These are phyloP conservation scores for Dalbergia cochinchinensis DNA, from an alignment of 306 rosid species.

Conservation along the genomic window DNA sequence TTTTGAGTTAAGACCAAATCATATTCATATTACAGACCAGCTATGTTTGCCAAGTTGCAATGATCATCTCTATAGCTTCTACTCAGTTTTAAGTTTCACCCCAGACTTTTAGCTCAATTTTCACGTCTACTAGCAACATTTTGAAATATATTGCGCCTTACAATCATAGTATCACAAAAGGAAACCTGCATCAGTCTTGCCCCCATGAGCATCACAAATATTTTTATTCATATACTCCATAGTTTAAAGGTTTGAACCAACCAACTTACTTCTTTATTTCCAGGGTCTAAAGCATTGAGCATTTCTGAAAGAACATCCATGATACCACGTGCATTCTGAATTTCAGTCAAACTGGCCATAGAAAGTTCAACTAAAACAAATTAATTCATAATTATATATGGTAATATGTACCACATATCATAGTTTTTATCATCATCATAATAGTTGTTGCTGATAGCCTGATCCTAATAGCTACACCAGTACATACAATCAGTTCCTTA, in stretches of 20 bases:
- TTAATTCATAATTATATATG: conserved; percentile 7
- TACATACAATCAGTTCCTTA: conserved; percentile 3
- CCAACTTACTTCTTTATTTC: conserved; percentile 79
- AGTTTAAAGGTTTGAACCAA: conserved; percentile 27
- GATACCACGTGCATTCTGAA: conserved; percentile 96
- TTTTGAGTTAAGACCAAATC: neutral
- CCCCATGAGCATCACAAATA: conserved; percentile 7
- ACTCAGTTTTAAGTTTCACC: neutral
- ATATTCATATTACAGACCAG: conserved; percentile 1
- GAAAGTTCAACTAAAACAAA: conserved; percentile 45
- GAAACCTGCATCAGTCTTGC: neutral
- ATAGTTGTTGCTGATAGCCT: conserved; percentile 12
- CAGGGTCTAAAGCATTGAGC: conserved; percentile 90
- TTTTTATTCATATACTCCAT: conserved; percentile 7
- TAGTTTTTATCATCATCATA: conserved; percentile 7
- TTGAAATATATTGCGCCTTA: neutral
- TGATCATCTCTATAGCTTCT: conserved; percentile 10
- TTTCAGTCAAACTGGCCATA: conserved; percentile 81
- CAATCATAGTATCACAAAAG: neutral
- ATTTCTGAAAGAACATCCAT: conserved; percentile 97
- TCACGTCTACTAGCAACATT: neutral
- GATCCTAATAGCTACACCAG: neutral
- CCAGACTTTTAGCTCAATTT: neutral
- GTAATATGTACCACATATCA: conserved; percentile 20
- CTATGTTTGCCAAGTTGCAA: conserved; percentile 4